Base-by-base conservation (phyloP, 129 eudicot genomes). In the Flaveria sonorensis region DNA sequence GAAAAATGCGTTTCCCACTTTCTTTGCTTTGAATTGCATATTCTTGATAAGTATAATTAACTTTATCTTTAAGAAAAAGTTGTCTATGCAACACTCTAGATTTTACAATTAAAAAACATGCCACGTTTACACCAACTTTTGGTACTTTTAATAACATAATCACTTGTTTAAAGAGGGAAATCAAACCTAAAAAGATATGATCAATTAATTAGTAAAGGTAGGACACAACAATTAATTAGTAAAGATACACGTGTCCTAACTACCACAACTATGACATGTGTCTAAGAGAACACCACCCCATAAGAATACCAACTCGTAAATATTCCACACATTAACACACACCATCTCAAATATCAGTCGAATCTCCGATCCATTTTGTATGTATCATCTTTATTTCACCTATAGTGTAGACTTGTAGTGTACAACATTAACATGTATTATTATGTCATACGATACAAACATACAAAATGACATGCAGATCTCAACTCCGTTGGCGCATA, bases 121-220 rank as follows among this genome's bases (percentile, higher is more conserved):
- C 45, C 45, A 62, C 68, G 21, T 62, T 30, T 26, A 30, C 68
- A 62, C 45, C 68, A 62, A 26, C 68, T 62, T 56, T 56, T 8
- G 28, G 8, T 20, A 56, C 19, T 18, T 56, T 18, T 62, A 62
- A 30, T 28, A 62, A 13, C 40, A 15, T 30, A 62, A 61, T 61
- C 68, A 19, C 20, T 30, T 62, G 68, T 62, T 62, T 62, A 30
- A 26, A 28, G 11, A 0, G 20, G 45, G 7, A 62, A 62, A 62
- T 62, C 45, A 62, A 28, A 62, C 68, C 68, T 62, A 62, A 62
- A 7, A 13, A 62, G 68, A 62, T 62, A 62, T 62, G 12, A 62
- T 24, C 28, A 30, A 62, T 28, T 26, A 62, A 62, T 28, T 62
- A 62, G 42, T 28, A 62, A 14, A 62, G 7, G 30, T 28, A 28